Evolutionary conservation across 108 stramenopile genomes (phyloP), one percentile per base, ranked within the genome.

Genomic region (Pseudonitzschia multistriata): DNA sequence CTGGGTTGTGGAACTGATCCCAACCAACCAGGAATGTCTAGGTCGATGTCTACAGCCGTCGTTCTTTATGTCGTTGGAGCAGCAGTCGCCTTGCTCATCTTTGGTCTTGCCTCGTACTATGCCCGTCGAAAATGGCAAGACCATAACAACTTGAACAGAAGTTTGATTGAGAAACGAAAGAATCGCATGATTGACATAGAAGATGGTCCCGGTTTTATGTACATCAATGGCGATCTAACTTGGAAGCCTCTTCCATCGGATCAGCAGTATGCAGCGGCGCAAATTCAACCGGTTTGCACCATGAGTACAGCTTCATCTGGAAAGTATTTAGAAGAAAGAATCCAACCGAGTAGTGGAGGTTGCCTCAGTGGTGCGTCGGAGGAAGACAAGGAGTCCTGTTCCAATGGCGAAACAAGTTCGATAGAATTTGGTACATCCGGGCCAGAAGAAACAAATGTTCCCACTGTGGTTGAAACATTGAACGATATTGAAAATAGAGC

Each of bases 1-100:
- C 25, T 72, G 14, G 84, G 81, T 13, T 85, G 84, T 54, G 63
- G 24, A 8, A 27, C 22, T 5, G 17, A 40, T 42, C 63, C 63
- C 2, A 21, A 42, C 3, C 14, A 3, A 10, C 63, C 63, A 15
- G 3, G 30, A 30, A 28, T 64, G 10, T 47, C 40, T 13, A 24
- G 22, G 25, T 45, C 34, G 19, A 8, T 64, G 22, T 64, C 63
- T 24, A 27, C 63, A 29, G 3, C 24, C 40, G 19, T 45, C 34
- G 28, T 64, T 6, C 15, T 64, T 1, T 64, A 64, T 5, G 40
- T 64, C 3, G 34, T 64, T 45, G 63, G 21, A 21, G 63, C 63
- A 31, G 63, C 63, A 24, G 63, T 47, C n/a, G 37, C 39, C 3
- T 36, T 64, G 13, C 42, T 64, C 14, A 21, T 64, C 24, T 45